Conservation (phyloP, 495 filamentous ascomycete genomes). For the Xylaria flabelliformis region DNA sequence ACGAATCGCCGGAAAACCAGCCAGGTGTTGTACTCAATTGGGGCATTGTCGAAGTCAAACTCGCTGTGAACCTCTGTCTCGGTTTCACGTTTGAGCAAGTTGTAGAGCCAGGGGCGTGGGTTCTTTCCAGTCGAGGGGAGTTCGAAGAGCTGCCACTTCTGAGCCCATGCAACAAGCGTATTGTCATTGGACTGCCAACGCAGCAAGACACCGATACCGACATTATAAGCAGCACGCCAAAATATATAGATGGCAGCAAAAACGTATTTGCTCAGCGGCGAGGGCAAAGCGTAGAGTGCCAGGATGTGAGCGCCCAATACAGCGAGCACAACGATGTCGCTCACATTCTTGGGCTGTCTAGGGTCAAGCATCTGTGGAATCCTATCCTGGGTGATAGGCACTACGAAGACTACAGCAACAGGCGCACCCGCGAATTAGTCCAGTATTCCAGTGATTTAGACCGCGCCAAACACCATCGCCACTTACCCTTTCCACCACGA, state of each 20-base stretch:
- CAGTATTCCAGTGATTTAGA: slow-evolving; percentile 20
- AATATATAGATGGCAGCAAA: slow-evolving; percentile 86
- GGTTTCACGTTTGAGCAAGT: slow-evolving; percentile 82
- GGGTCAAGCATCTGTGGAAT: slow-evolving; percentile 95
- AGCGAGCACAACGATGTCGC: slow-evolving; percentile 82
- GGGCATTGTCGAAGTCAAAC: slow-evolving; percentile 91
- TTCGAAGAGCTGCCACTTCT: slow-evolving; percentile 83
- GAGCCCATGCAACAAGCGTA: slow-evolving; percentile 86
- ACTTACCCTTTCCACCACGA: slow-evolving; percentile 84
- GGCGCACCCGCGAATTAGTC: background rate
- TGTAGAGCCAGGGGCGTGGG: slow-evolving; percentile 79
- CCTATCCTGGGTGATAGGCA: slow-evolving; percentile 98
- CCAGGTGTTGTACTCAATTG: slow-evolving; percentile 99
- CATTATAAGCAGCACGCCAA: slow-evolving; percentile 92
- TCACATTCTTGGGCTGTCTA: slow-evolving; percentile 92
- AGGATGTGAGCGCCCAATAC: slow-evolving; percentile 77
- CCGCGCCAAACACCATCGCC: slow-evolving; percentile 1
- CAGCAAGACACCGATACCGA: slow-evolving; percentile 89
- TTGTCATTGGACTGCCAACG: slow-evolving; percentile 88
- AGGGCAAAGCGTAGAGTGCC: slow-evolving; percentile 73
- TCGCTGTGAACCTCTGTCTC: slow-evolving; percentile 93
- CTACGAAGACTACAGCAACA: slow-evolving; percentile 77
- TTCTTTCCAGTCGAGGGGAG: slow-evolving; percentile 79
- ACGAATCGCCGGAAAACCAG: slow-evolving; percentile 93
- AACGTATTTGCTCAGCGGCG: slow-evolving; percentile 68